These are phyloP conservation scores for Collybiopsis confluens DNA, from an alignment of 768 basidiomycete genomes.

Conservation along the genomic window DNA sequence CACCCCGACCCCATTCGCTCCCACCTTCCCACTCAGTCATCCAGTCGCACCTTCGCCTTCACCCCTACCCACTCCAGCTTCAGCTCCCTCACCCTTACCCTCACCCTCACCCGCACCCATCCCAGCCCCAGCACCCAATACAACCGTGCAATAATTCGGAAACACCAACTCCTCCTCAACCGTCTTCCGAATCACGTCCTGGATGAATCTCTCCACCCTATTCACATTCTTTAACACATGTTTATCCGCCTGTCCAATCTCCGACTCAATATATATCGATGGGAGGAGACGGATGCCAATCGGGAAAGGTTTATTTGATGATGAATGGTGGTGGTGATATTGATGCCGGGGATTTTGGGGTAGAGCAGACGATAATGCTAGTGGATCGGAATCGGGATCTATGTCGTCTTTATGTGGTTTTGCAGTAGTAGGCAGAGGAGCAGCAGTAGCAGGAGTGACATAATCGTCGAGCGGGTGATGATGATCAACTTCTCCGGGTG, in stretches of 20 bases:
- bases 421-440: too few relatives aligned
- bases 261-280: constrained; percentile 88
- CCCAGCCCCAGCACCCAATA: constrained; percentile 33
- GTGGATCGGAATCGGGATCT: too few relatives aligned
- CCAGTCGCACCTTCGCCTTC: too few relatives aligned
- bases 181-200: constrained; percentile 92
- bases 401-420: too few relatives aligned
- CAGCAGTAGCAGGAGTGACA: too few relatives aligned
- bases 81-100: too few relatives aligned
- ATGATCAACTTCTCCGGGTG: constrained; percentile 15
- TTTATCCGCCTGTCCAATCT: constrained; percentile 94
- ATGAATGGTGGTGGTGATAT: constrained; percentile 16
- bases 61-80: too few relatives aligned
- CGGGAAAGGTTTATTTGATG: constrained; percentile 51
- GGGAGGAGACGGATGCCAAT: constrained; percentile 83
- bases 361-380: too few relatives aligned
- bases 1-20: too few relatives aligned
- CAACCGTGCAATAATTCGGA: constrained; percentile 87
- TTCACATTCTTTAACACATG: constrained; percentile 96
- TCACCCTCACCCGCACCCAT: too few relatives aligned
- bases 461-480: constrained; percentile 15
- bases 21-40: too few relatives aligned
- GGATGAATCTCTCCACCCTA: constrained; percentile 91
- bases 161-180: constrained; percentile 95
- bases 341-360: too few relatives aligned